phyloP scores from a whole-genome alignment of 2,329 filamentous ascomycete species.

The Alternaria dauci region DNA sequence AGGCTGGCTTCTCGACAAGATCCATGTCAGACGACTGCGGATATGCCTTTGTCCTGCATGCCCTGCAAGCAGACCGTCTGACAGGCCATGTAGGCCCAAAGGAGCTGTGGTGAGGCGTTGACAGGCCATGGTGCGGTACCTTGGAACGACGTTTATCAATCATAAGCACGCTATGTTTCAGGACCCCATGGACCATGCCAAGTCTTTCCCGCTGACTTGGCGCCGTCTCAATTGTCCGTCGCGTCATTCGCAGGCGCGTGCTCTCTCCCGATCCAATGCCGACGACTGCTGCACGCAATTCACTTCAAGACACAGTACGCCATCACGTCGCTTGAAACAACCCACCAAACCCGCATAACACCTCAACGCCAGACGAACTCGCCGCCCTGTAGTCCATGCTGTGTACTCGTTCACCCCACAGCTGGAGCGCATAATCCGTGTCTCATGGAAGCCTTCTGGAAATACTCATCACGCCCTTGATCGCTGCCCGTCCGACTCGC shows the following conservation, averaged over 20 bases:
- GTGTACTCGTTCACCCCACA: slow-evolving; percentile 14
- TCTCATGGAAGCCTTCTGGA: slow-evolving; percentile 39
- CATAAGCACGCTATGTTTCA: slow-evolving; percentile 42
- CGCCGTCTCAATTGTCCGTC: slow-evolving; percentile 20
- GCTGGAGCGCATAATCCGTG: slow-evolving; percentile 27
- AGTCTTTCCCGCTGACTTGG: slow-evolving; percentile 22
- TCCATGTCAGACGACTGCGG: slow-evolving; percentile 7
- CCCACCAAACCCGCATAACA: slow-evolving; percentile 21
- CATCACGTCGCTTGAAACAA: slow-evolving; percentile 38
- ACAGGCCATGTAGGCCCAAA: slow-evolving; percentile 4
- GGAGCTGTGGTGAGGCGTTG: slow-evolving; percentile 19
- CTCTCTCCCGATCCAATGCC: slow-evolving; percentile 10
- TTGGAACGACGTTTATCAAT: slow-evolving; percentile 27
- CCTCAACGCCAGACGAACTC: slow-evolving; percentile 10
- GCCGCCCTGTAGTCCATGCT: slow-evolving; percentile 9
- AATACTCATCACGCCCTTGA: slow-evolving; percentile 33
- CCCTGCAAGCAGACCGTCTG: slow-evolving; percentile 11
- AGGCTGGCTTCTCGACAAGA: slow-evolving; percentile 13
- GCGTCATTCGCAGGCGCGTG: slow-evolving; percentile 26
- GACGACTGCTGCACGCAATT: background rate
- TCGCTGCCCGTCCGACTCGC: slow-evolving; percentile 26
- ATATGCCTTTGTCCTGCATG: slow-evolving; percentile 18
- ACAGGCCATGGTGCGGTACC: slow-evolving; percentile 17
- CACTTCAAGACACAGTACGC: background rate
- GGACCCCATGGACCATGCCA: slow-evolving; percentile 9